Base-by-base conservation (phyloP, 1,284 basidiomycete species). In the Volvariella volvacea region DNA sequence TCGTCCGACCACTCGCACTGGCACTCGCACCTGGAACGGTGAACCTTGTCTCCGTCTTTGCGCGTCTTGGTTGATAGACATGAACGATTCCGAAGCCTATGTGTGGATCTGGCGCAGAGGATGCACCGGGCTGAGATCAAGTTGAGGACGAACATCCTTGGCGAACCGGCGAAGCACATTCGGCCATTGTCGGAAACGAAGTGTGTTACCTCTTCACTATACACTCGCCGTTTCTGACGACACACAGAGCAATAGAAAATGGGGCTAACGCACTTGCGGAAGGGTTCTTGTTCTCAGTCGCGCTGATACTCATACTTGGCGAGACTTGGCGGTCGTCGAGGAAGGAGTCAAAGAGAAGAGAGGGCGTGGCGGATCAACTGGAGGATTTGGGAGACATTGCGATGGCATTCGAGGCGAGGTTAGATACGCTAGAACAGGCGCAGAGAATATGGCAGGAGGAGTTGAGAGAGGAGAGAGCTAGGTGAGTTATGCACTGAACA, bases 211-310 rank as follows among this genome's bases (percentile, higher is more conserved):
- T 6, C 10, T 45, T 33, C 28, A 41, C 9, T 39, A 17, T 39
- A 32, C 21, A 45, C 2, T 39, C 21, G 19, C 22, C n/a, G 28
- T 32, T 2, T 3, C 43, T 3, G 15, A 44, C 33, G 6, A 21
- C 40, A 1, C 25, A 12, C 50, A 92, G 91, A 53, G 91, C 91
- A 0, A 88, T 93, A 43, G 89, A 92, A 55, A 92, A 87, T 55
- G 91, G 91, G 12, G 88, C 91, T 10, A 92, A 90, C 48, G 76
- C 83, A 14, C 67, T 94, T 9, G 90, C 91, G 0, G 91, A 93
- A 64, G 83, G 86, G 0, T 94, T 94, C 57, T 73, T 94, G 3
- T 93, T 94, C 61, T 53, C 71, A 4, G 90, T 94, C 2, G 90
- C 88, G 0, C 83, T 83, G 0, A 64, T 67, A 0, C 67, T 93